Conservation (phyloP, 352 stramenopile species). For the Phytophthora hibernalis region DNA sequence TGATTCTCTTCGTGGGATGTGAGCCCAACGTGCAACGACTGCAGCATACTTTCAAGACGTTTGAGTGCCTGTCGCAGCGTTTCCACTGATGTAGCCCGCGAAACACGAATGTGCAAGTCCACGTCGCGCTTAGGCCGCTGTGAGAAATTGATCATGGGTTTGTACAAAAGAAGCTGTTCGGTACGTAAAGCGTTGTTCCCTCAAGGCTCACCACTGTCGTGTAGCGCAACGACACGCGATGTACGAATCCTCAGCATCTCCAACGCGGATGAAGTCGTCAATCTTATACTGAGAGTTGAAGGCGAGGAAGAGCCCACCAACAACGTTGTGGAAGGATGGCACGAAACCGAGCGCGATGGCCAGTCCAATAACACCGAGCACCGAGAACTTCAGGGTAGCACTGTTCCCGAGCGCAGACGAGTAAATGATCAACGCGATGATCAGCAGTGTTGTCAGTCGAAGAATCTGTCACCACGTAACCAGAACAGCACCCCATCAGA, state of each 20-base stretch:
- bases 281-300: constrained; percentile 92
- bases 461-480: constrained; percentile 57
- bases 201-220: constrained; percentile 86
- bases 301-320: constrained; percentile 86
- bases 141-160: constrained; percentile 90
- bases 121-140: constrained; percentile 86
- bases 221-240: constrained; percentile 85
- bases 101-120: constrained; percentile 75
- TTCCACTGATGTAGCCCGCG: constrained; percentile 60
- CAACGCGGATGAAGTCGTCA: constrained; percentile 87
- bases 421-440: constrained; percentile 89
- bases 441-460: constrained; percentile 74
- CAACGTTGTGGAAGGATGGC: constrained; percentile 87
- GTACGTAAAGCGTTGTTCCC: constrained; percentile 81
- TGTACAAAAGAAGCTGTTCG: constrained; percentile 93
- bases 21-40: constrained; percentile 84
- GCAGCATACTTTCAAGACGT: constrained; percentile 80
- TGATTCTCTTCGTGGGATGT: constrained; percentile 90
- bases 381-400: constrained; percentile 82
- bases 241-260: constrained; percentile 78
- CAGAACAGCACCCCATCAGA: not conserved
- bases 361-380: constrained; percentile 83
- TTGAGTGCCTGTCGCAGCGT: constrained; percentile 63
- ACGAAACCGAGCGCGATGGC: constrained; percentile 88
- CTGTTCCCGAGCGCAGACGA: constrained; percentile 78